Evolutionary conservation across 768 basidiomycete species (phyloP), one percentile per base, ranked within the genome.

Genomic region (Tephrocybe rancida): DNA sequence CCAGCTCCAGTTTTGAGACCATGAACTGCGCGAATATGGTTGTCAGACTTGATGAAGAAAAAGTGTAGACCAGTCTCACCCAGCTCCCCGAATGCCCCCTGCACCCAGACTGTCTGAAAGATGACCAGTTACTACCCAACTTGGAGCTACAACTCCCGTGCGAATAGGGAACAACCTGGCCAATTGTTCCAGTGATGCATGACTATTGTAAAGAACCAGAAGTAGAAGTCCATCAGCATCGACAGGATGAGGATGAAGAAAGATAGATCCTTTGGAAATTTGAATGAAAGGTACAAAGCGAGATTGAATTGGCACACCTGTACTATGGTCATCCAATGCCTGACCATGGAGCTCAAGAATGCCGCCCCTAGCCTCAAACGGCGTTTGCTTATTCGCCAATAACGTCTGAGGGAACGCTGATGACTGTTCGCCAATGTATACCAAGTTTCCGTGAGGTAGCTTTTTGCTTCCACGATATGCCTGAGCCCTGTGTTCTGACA

Each of bases 161-260:
- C 94, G 83, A 22, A 91, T 80, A 3, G 94, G 93, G 63, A 95
- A 89, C n/a, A 94, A 70, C 41, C 88, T 80, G 1, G 79, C 67
- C 1, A 80, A 83, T 48, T 85, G 75, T 67, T 95, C 94, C 3
- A 92, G 72, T 2, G 85, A 86, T 1, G 67, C 59, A 0, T 61
- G 58, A 57, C 86, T 83, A 3, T 81, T 79, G 14, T 82, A 84
- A 13, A 85, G 70, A 22, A 94, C 68, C 59, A 92, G 84, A 6
- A 92, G 67, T 59, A 64, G 73, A 53, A 51, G 56, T 45, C 30
- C 57, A 19, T 68, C 60, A n/a, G 65, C 30, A 27, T 64, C 56
- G 24, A 32, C 51, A 8, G 85, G 83, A 68, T 88, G 87, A 14
- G 86, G 86, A 58, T 90, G 86, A 5, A 86, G 74, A 61, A 91